Evolutionary conservation across 1,284 basidiomycete genomes (phyloP), one percentile per base, ranked within the genome.

Genomic region (Lentinus polychrous): DNA sequence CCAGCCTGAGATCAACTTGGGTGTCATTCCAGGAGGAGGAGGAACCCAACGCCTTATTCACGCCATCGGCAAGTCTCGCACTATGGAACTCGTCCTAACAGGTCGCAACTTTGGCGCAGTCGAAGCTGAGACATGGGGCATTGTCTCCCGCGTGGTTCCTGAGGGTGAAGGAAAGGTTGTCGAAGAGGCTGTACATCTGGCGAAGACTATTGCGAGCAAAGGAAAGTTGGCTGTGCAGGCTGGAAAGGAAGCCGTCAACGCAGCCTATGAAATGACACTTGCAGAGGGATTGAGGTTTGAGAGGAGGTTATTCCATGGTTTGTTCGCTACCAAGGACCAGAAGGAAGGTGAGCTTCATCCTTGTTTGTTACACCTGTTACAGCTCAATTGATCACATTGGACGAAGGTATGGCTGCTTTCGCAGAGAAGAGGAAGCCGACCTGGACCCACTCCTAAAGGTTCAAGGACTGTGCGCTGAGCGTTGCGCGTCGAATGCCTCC

Each of bases 1-100:
- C 33, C 96, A 98, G 66, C 95, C 96, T 31, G 96, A 99, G 66
- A 95, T 99, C 70, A 95, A 93, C 65, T 78, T 99, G 43, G 95
- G 96, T 53, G 88, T 95, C 54, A 98, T 98, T 62, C 95, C 96
- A 14, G 92, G 92, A 10, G 91, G 82, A 15, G 91, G 90, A 38
- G 91, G 63, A 39, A 61, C 62, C 20, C 60, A 93, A 63, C 82
- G 93, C 46, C 83, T 99, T 46, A 84, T 90, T 15, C 83, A 78
- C 54, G 79, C 88, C 8, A 80, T 99, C 54, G 95, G 95, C 48
- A 98, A 97, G 72, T 91, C 91, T 32, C 84, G 91, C 54, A 81
- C 94, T 11, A 99, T 99, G 95, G 96, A 99, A 66, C 73, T 98
- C 66, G 79, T 91, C 43, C 77, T 99, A 43, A 97, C 94, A 0